Evolutionary conservation across 805 yeast species (phyloP).

Genomic region (Priceomyces medius): DNA sequence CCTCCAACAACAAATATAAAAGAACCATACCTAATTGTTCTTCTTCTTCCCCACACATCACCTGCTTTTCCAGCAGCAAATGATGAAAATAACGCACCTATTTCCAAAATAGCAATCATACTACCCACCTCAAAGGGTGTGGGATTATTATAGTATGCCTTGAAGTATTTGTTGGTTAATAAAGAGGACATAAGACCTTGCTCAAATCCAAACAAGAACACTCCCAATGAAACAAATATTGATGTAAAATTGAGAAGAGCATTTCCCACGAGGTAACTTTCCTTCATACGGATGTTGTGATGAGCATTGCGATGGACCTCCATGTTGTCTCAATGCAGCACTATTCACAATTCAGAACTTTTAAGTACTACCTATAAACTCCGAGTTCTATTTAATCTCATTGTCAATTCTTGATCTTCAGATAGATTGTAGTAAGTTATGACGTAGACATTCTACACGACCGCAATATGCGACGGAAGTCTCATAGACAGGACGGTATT

Average conservation of each 20-base stretch:
- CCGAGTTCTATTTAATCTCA: slow-evolving; percentile 8
- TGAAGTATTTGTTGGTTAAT: slow-evolving; percentile 42
- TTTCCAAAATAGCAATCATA: slow-evolving; percentile 50
- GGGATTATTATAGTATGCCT: slow-evolving; percentile 41
- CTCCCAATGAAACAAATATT: slow-evolving; percentile 44
- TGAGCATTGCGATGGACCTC: slow-evolving; percentile 11
- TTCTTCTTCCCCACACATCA: slow-evolving; percentile 48
- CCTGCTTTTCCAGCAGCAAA: slow-evolving; percentile 48
- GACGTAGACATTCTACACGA: background rate
- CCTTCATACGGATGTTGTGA: slow-evolving; percentile 32
- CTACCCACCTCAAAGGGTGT: slow-evolving; percentile 42
- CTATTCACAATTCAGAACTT: no score
- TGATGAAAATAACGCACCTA: slow-evolving; percentile 51
- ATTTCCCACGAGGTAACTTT: slow-evolving; percentile 38
- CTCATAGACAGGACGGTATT: background rate
- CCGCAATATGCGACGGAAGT: background rate
- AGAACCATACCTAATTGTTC: slow-evolving; percentile 47
- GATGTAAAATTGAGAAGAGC: slow-evolving; percentile 43
- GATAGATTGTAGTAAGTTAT: background rate
- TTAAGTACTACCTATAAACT: no score
- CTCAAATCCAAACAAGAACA: slow-evolving; percentile 45
- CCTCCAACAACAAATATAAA: slow-evolving; percentile 52
- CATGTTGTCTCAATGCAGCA: slow-evolving; percentile 9
- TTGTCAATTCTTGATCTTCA: background rate
- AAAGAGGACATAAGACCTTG: slow-evolving; percentile 48